Evolutionary conservation across 306 rosid species (phyloP).

Genomic region (Cucurbita argyrosperma): DNA sequence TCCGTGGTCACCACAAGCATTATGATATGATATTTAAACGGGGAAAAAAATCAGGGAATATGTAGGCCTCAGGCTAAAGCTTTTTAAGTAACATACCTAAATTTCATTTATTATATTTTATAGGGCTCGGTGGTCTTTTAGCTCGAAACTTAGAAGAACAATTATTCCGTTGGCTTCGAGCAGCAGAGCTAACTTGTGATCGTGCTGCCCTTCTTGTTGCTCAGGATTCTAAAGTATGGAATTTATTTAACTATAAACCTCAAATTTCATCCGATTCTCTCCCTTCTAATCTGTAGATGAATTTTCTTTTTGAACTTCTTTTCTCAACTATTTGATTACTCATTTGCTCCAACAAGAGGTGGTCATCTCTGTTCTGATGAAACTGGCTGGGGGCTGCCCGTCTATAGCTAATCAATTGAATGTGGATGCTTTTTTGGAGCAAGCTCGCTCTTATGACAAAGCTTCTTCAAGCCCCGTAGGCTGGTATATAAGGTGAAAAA

Average conservation of each 20-base stretch:
- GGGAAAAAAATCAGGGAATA: not conserved
- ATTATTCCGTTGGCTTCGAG: slow-evolving; percentile 88
- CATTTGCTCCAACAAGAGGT: slow-evolving; percentile 67
- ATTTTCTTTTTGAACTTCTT: not conserved
- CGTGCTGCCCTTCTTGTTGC: slow-evolving; percentile 99
- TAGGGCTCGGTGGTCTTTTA: slow-evolving; percentile 85
- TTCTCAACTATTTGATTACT: slow-evolving; percentile 15
- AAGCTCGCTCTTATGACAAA: slow-evolving; percentile 90
- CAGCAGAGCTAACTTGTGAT: slow-evolving; percentile 97
- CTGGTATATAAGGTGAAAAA: slow-evolving; percentile 76
- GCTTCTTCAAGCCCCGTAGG: slow-evolving; percentile 95
- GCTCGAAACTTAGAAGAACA: slow-evolving; percentile 90
- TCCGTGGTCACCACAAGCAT: not conserved
- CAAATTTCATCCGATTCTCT: not conserved
- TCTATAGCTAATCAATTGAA: slow-evolving; percentile 91
- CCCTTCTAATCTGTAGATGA: not conserved
- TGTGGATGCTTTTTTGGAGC: slow-evolving; percentile 91
- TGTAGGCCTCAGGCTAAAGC: not conserved
- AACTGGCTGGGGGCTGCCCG: slow-evolving; percentile 94
- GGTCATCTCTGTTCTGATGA: slow-evolving; percentile 95
- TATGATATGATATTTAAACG: not conserved
- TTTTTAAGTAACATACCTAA: not conserved
- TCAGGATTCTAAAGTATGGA: slow-evolving; percentile 75
- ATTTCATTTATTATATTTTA: not conserved
- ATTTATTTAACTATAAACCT: not conserved